Base-by-base conservation (phyloP, 768 basidiomycete genomes). In the Holtermannia corniformis region DNA sequence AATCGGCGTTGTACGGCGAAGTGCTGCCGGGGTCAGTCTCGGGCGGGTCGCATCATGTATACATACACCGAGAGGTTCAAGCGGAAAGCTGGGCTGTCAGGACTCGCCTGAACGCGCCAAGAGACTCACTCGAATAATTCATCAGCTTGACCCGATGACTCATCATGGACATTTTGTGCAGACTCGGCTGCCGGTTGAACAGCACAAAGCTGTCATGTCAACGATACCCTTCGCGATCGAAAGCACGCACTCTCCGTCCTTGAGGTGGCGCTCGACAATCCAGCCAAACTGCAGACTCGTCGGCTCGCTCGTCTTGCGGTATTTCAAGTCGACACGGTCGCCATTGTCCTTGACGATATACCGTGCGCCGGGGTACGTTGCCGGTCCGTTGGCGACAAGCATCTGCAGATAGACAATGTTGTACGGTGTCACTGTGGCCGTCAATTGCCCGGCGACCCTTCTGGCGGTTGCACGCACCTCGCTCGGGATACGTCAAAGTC, bases 81-180 rank as follows among this genome's bases (percentile, higher is more conserved):
- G 52, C 95, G 92, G 78, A 97, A 99, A 51, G 93, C 90, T 92
- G 52, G n/a, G n/a, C 2, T 44, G 5, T 32, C 41, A 50, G 37
- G 13, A 27, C 55, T 32, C 48, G 50, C 19, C 63, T 55, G 19
- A 62, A 50, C 26, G 32, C 49, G 1, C 19, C 4, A 22, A 28
- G 5, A 52, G 21, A 79, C 89, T 72, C 65, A 92, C 89, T 97
- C 20, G 92, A 97, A 74, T 97, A 96, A 12, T 88, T 87, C 91
- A 97, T 95, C 55, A 97, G 76, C 65, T 86, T 89, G 25, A 97
- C 87, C 28, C 92, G 83, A 76, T 97, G 95, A 73, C 87, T 87
- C 95, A 97, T 97, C 95, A 97, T 97, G 78, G 90, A 93, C 95
- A 97, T 97, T 74, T 99, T 99, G 74, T 99, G 95, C 73, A 97